Evolutionary conservation across 768 basidiomycete species (phyloP).

Genomic region (Agrocybe praecox): DNA sequence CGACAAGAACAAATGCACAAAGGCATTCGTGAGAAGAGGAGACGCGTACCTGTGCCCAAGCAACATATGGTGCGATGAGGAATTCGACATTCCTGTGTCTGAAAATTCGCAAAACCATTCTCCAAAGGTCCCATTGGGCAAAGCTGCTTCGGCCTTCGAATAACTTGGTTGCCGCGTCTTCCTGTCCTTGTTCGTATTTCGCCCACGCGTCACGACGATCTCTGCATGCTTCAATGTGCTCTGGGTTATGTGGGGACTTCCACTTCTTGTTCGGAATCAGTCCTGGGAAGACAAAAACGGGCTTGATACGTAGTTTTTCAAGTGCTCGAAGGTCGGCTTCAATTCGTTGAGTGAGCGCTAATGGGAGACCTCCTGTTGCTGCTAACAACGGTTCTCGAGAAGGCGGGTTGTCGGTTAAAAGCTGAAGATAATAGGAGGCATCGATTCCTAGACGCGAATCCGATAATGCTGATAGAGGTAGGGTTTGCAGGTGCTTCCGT

Average conservation of each 20-base stretch:
- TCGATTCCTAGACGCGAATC: constrained; percentile 97
- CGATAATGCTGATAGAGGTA: constrained; percentile 77
- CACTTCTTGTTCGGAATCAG: constrained; percentile 75
- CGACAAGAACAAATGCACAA: constrained; percentile 8
- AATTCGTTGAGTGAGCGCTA: constrained; percentile 85
- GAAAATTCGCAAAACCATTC: constrained; percentile 89
- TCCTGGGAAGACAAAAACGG: constrained; percentile 97
- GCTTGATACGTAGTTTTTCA: constrained; percentile 92
- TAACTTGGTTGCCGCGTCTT: constrained; percentile 83
- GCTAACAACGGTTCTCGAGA: constrained; percentile 91
- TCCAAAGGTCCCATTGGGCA: constrained; percentile 91
- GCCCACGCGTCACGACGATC: constrained; percentile 88
- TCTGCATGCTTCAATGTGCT: constrained; percentile 68
- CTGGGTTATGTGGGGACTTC: constrained; percentile 61
- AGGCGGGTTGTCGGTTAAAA: constrained; percentile 72
- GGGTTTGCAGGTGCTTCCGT: constrained; percentile 85
- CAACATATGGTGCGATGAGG: constrained; percentile 92
- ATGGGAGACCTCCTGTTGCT: constrained; percentile 92
- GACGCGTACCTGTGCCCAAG: constrained; percentile 89
- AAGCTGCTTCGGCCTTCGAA: constrained; percentile 78
- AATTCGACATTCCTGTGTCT: constrained; percentile 95
- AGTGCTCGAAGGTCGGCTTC: constrained; percentile 90
- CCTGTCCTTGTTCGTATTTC: constrained; percentile 90
- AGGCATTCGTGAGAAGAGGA: constrained; percentile 13
- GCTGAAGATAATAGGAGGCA: constrained; percentile 86